Base-by-base conservation (phyloP, 2,329 filamentous ascomycete genomes). In the Thyridium curvatum region DNA sequence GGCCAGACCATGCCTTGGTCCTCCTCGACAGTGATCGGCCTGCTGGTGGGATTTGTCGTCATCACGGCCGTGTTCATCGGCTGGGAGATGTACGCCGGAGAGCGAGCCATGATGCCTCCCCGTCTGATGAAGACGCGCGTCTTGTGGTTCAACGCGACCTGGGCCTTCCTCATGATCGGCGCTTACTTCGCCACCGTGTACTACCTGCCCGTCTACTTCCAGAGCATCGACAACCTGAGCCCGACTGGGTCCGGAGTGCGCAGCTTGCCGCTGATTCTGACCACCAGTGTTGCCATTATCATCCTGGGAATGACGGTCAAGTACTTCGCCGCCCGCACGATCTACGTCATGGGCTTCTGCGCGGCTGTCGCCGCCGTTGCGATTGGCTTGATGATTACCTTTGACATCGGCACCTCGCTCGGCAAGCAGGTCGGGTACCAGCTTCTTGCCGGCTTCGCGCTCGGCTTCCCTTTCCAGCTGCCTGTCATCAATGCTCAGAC, bases 191-290 rank as follows among this genome's bases (percentile, higher is more conserved):
- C 82, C 1, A 79, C 77, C 26, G 79, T 76, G 44, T 94, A 91
- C 68, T 94, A 85, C 64, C 69, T 94, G 4, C 87, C 87, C 0
- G 71, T 94, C 3, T 95, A 94, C 66, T 91, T 89, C 43, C 87
- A 94, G 61, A 75, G 81, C 37, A 79, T 86, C 37, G 69, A 86
- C 32, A 74, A 83, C 36, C 78, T 77, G 3, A 71, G 72, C 0
- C 82, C 86, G 0, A 74, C 90, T 29, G 64, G 83, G 18, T 85
- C 80, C 1, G 87, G 87, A 36, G 78, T 90, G 35, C 32, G 31
- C 38, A 61, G 57, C 37, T 48, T 67, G 5, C 57, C 64, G 4
- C 48, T 58, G 8, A 51, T 62, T n/a, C 48, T 56, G 4, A 47
- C 56, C 1, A 47, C 63, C 8, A 51, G 54, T n/a, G 16, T 63